Conservation (phyloP, 108 stramenopile genomes). For the Chaetoceros tenuissimus region DNA sequence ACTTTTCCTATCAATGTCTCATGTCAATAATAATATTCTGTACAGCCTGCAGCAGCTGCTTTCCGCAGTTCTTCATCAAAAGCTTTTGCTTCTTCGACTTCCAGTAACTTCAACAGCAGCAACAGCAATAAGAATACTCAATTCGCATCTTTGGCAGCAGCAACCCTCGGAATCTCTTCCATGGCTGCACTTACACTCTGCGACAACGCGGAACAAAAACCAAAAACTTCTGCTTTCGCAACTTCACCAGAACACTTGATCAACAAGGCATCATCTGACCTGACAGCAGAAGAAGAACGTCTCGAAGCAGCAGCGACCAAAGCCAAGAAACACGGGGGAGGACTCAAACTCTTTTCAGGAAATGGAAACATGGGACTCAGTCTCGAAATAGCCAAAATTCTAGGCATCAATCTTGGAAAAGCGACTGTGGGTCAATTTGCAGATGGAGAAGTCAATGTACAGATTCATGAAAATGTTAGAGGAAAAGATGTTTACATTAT, state of each 20-base stretch:
- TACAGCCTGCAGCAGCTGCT: background rate
- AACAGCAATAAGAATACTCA: background rate
- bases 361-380: slow-evolving; percentile 95
- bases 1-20: too few species aligned
- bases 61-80: background rate
- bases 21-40: too few species aligned
- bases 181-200: background rate
- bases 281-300: slow-evolving; percentile 64
- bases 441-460: slow-evolving; percentile 98
- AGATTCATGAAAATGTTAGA: slow-evolving; percentile 96
- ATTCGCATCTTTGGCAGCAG: background rate
- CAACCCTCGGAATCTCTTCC: background rate
- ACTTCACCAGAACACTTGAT: background rate
- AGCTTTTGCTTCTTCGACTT: background rate
- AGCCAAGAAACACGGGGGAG: slow-evolving; percentile 77
- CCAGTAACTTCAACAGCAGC: background rate
- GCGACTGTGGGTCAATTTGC: slow-evolving; percentile 94
- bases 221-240: background rate
- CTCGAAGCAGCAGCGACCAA: slow-evolving; percentile 73
- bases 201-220: background rate
- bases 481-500: slow-evolving; percentile 97
- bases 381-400: slow-evolving; percentile 86
- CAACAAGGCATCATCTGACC: slow-evolving; percentile 4
- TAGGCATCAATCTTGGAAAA: slow-evolving; percentile 93
- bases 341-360: slow-evolving; percentile 94